Base-by-base conservation (phyloP, 306 rosid genomes). In the Cucurbita pepo region DNA sequence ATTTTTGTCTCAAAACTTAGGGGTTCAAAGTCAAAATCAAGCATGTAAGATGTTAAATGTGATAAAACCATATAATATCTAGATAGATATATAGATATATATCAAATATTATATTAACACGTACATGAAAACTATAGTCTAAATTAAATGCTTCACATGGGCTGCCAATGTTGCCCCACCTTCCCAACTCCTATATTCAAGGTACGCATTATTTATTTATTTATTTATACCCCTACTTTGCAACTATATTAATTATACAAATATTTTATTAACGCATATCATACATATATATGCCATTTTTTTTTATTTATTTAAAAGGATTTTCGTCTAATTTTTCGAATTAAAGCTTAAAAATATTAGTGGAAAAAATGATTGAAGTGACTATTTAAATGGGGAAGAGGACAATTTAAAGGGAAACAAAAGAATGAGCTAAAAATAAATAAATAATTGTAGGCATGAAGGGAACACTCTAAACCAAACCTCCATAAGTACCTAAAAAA, bases 61-160 rank as follows among this genome's bases (percentile, higher is more conserved):
- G 54, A 65, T 22, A 65, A 43, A 44, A 15, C 52, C 72, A 65
- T 2, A 10, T 5, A 18, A 44, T 50, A 65, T n/a, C n/a, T n/a
- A n/a, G n/a, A n/a, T n/a, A n/a, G n/a, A n/a, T n/a, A n/a, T n/a
- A n/a, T n/a, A n/a, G n/a, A 64, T 62, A 5, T 3, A 62, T 15
- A 62, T 59, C 38, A 36, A 8, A 44, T 44, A 43, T 7, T 41
- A 18, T 18, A 65, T 65, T 43, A 14, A 50, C 48, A 64, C 47
- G 50, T 65, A 44, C 30, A 21, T 43, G 50, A 65, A 70, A 48
- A 70, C 74, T 15, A 48, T 70, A 70, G 15, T 8, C 25, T 70
- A 48, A 51, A 70, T 70, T 70, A 70, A 70, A 48, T 70, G 56
- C 74, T 70, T 70, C 74, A 52, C 74, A 70, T 70, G 74, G 74